Evolutionary conservation across 78 protist genomes (phyloP), one percentile per base, ranked within the genome.

Genomic region (Isochrysis galbana): DNA sequence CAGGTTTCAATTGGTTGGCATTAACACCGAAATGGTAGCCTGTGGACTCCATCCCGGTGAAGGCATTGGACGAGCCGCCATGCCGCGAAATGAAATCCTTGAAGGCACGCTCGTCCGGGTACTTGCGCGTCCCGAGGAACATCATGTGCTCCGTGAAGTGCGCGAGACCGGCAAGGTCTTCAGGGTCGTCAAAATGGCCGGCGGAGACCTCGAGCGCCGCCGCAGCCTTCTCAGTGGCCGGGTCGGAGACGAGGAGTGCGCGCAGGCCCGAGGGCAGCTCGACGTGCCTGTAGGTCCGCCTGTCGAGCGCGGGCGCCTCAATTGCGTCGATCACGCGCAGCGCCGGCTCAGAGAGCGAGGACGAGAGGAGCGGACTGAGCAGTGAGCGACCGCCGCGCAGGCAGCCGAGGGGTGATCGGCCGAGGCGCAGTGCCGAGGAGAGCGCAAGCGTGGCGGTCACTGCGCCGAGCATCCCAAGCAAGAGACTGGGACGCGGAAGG

Each of bases 71-170:
- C 45, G 11, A 0, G 77, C 98, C 98, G 42, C 96, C 97, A 54
- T 96, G 83, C 54, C 70, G 29, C 14, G 78, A 0, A 11, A 97
- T 89, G 94, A 44, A 96, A 36, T 38, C 39, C 39, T 93, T 91
- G 90, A 89, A 95, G 51, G 34, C 94, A 25, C 91, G 89, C 91
- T 96, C 97, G 17, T 70, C 51, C 11, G 97, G 96, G 47, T 89
- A 94, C 88, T 67, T 83, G 44, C 72, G 91, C 32, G 92, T 93
- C 47, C 98, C 98, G 89, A 96, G 61, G 91, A 95, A 96, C 83
- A 96, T 80, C 97, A 96, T 95, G 93, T 96, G 98, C 93, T 96
- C 98, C 44, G 42, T 74, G 92, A 96, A 90, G 90, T 95, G 97
- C 4, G 96, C 96, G 21, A 96, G 90, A 0, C 98, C 98, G 0